A percentile compares a stretch with the other conserved stretches of the same genome.
Conservation (phyloP, 2,329 filamentous ascomycete species). For the Remersonia thermophila region DNA sequence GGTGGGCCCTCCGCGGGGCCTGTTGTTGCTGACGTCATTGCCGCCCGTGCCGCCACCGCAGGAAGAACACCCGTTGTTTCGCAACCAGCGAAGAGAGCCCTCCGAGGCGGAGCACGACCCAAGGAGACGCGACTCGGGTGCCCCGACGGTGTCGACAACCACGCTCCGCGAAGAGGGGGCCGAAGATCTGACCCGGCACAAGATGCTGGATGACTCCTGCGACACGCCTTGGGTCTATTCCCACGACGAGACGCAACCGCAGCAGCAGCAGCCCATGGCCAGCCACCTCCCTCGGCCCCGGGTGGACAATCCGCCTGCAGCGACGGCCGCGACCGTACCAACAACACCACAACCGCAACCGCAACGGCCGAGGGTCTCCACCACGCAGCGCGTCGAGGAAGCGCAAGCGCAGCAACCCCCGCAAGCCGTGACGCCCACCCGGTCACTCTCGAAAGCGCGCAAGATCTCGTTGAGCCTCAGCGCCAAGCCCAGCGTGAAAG, state of each 20-base stretch:
- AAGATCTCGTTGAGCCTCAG: no score
- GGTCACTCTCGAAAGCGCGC: no score
- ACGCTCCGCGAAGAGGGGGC: constrained; percentile 27
- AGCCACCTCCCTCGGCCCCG: no score
- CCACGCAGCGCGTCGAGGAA: no score
- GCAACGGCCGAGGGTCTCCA: no score
- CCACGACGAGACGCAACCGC: constrained; percentile 14
- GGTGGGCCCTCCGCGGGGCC: no score
- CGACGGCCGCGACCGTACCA: no score
- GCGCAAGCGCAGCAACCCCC: no score
- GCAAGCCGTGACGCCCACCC: no score
- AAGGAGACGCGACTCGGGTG: constrained; percentile 44
- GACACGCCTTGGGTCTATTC: constrained; percentile 24
- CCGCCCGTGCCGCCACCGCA: constrained; percentile 28
- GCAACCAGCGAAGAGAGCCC: constrained; percentile 22
- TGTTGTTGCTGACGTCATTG: constrained; percentile 12
- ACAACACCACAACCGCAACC: no score
- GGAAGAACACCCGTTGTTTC: constrained; percentile 43
- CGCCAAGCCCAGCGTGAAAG: no score
- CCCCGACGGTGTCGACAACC: constrained; percentile 31
- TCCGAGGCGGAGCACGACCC: constrained; percentile 22
- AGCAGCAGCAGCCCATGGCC: constrained; percentile 3
- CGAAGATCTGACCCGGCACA: constrained; percentile 15
- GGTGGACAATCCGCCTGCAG: no score
- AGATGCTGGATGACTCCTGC: constrained; percentile 15